Base-by-base conservation (phyloP, 495 filamentous ascomycete species). In the Gamarada debralockiae region DNA sequence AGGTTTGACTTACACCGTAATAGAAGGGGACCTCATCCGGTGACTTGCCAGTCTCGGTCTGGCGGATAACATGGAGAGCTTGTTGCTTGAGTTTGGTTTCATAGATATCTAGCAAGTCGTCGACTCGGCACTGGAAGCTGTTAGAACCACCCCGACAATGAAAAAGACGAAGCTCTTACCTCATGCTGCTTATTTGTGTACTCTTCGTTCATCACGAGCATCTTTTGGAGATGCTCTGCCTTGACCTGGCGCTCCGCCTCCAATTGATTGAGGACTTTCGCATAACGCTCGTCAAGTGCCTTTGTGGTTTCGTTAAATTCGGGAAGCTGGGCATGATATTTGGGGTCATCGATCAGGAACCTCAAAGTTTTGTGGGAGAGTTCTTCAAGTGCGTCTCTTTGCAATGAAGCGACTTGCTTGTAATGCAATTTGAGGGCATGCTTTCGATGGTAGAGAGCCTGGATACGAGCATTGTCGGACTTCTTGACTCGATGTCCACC, bases 341-440 rank as follows among this genome's bases (percentile, higher is more conserved):
- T 68, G 44, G 72, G 73, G 29, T 77, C 70, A 3, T 65, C 63
- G 6, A 61, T 63, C 34, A 77, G 39, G 25, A 55, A 66, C 22
- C 64, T 57, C 62, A 76, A 64, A 0, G 67, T 65, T 21, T 71
- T 71, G 7, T 67, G 63, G 4, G 70, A 71, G 24, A 79, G 45
- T 4, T 67, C 65, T 22, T 55, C 61, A 22, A 78, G 43, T 2
- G 74, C 67, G 18, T 69, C 33, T 58, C 71, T 74, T 53, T 77
- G 76, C 1, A 69, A 53, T 13, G 62, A 58, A 27, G 70, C 67
- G 27, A 80, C 29, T 50, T 73, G 67, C 3, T 67, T 70, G 53
- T 74, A 72, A 4, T 73, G 70, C 22, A 65, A 56, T 24, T 69
- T 69, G 9, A 76, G 63, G 3, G 33, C 46, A 2, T 42, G 25